phyloP scores from a whole-genome alignment of 2,329 filamentous ascomycete genomes.

The Zymoseptoria passerinii region DNA sequence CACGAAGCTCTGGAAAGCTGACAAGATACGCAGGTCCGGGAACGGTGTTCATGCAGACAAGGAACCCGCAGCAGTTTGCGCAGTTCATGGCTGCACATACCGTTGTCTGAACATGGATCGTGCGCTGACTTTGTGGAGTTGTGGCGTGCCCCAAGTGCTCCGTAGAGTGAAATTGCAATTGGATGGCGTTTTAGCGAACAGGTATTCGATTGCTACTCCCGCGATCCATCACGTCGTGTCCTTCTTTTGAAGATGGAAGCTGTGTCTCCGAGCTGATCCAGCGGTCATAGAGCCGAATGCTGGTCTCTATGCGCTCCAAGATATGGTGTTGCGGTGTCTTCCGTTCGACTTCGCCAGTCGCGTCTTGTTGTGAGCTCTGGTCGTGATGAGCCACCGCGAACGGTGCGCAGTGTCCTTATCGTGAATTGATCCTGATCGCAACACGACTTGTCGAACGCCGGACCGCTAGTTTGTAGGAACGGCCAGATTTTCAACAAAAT shows the following conservation, averaged over 20 bases:
- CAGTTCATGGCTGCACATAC: slow-evolving; percentile 42
- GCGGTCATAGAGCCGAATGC: neutral
- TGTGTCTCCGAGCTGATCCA: neutral
- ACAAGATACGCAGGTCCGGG: slow-evolving; percentile 53
- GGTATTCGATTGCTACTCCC: neutral
- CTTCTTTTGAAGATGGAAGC: neutral
- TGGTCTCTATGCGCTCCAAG: neutral
- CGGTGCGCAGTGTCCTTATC: neutral
- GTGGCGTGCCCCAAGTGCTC: neutral
- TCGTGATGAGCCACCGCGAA: neutral
- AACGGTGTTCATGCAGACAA: slow-evolving; percentile 84
- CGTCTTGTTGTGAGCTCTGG: neutral
- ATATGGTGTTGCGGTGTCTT: neutral
- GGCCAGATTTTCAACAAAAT: neutral
- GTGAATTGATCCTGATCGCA: neutral
- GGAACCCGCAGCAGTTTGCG: slow-evolving; percentile 63
- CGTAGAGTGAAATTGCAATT: neutral
- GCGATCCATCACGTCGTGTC: neutral
- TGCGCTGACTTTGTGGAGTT: too few relatives aligned
- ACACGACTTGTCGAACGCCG: neutral
- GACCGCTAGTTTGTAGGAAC: neutral
- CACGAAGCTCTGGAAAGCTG: neutral
- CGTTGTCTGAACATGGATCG: neutral
- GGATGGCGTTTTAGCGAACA: neutral
- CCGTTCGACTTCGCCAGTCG: neutral